Percentiles rank a stretch among this genome's conserved stretches.
These are phyloP conservation scores for Trametes sanguinea DNA, from an alignment of 768 basidiomycete species.

Conservation along the genomic window DNA sequence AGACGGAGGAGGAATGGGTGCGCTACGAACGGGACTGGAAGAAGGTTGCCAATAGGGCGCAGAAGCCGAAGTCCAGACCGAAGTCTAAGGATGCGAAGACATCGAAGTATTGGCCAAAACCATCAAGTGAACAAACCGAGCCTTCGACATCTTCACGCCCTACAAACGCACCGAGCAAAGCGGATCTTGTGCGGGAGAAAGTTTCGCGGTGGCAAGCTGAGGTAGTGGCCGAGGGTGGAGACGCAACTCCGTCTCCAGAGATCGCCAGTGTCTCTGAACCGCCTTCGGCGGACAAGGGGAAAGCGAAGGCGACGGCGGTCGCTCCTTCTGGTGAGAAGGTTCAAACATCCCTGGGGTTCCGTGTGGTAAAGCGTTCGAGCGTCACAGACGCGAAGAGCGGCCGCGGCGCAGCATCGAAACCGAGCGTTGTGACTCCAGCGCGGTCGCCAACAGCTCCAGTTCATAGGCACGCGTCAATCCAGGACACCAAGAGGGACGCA, in stretches of 20 bases:
- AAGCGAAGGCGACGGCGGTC: constrained; percentile 1
- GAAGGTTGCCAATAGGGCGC: constrained; percentile 23
- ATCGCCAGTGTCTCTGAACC: not conserved
- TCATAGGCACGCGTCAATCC: not conserved
- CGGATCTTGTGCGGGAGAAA: constrained; percentile 37
- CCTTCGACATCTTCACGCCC: not conserved
- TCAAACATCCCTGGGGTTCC: constrained; percentile 42
- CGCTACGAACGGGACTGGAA: constrained; percentile 45
- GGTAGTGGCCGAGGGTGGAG: constrained; percentile 13
- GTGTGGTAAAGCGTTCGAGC: constrained; percentile 42
- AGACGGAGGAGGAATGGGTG: constrained; percentile 51
- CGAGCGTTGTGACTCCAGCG: constrained; percentile 6
- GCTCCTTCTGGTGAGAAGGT: constrained; percentile 8
- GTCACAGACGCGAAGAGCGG: constrained; percentile 17
- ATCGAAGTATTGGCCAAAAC: constrained; percentile 26
- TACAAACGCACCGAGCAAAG: constrained; percentile 15
- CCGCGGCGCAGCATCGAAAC: constrained; percentile 8
- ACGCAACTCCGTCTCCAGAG: not conserved
- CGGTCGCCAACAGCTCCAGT: not conserved
- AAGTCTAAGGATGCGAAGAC: not conserved
- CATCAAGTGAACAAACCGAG: not conserved
- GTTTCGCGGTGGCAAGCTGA: constrained; percentile 40
- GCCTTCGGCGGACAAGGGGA: constrained; percentile 13
- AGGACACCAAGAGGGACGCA: not conserved
- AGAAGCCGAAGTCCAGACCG: constrained; percentile 2